Evolutionary conservation across 2,329 filamentous ascomycete genomes (phyloP), one percentile per base, ranked within the genome.

Genomic region (Bipolaris gigantea): DNA sequence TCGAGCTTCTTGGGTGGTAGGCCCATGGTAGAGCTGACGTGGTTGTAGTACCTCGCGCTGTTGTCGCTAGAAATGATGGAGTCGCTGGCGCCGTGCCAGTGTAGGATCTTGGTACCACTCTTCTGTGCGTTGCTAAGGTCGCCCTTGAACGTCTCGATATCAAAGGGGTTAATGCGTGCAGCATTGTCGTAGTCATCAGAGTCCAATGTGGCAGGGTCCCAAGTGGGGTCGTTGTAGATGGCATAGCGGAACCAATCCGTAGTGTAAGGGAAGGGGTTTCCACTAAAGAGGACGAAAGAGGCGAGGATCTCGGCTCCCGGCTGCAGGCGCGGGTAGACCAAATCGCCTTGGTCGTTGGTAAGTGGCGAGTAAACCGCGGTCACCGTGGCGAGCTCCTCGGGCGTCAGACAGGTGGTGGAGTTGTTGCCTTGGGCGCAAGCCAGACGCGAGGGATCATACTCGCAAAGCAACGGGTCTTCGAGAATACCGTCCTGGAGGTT

Each of bases 301-400:
- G 76, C 75, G 7, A 70, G 57, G 7, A 76, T 58, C 59, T 81
- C 78, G 13, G 75, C 73, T 15, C 80, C 80, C 6, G 79, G 80
- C 45, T 81, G 76, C 64, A 83, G 76, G n/a, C 76, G 73, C 2
- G 81, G 80, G 62, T 79, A 83, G 15, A 82, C 73, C 1, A 83
- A 65, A 4, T 72, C 69, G 40, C 80, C 80, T 34, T 77, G 65
- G 5, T 67, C 69, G 50, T 76, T 71, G 57, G 75, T 71, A 30
- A 80, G 73, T 35, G 76, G 76, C 11, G 69, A 67, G 62, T 76
- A 79, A 15, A 79, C 71, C 1, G 74, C 60, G 35, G 75, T 69
- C 13, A 82, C 78, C 0, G 76, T 78, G 7, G 71, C 57, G 38
- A 77, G 72, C 64, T 83, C 80, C 0, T 66, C 66, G 10, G 65